Evolutionary conservation across 345 rosid genomes (phyloP), one percentile per base, ranked within the genome.

Genomic region (Geranium rotundifolium): DNA sequence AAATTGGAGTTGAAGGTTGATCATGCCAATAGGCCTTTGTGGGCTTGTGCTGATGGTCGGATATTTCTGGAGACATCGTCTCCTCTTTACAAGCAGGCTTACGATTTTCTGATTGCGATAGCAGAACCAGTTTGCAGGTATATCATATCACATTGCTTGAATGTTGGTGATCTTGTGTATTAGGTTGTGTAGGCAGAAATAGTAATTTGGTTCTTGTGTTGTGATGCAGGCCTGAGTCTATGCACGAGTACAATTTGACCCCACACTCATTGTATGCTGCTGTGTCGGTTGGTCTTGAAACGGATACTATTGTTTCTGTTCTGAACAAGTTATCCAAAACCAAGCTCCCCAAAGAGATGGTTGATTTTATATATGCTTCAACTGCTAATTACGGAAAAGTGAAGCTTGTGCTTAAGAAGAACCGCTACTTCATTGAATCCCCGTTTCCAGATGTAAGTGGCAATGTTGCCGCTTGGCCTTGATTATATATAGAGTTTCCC

Each of bases 101-200:
- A 85, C 56, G 99, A 93, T 74, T 90, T 93, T 41, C 97, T 93
- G 50, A 90, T 93, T 52, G 96, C 99, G 41, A 90, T 93, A 19
- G 97, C 99, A 5, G 99, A 93, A 71, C 99, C 99, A 0, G 97
- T 90, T 79, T 93, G 99, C 95, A 93, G 98, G 98, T 92, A 59
- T 52, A 20, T 57, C 10, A 59, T 52, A 20, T 57, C 10, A 18
- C 27, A 16, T 9, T 23, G 30, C 60, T 57, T 7, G 4, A 29
- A 20, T 57, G 15, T 23, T 5, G 1, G 60, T 57, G 60, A 34
- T 34, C 9, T 57, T 10, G 3, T 46, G 15, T 9, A 12, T 12
- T 9, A 46, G 52, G 3, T 46, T 9, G 10, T 46, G 10, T 0
- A 14, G 52, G 52, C 52, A 65, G 4, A n/a, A 15, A 57, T 23